A percentile compares a stretch with the other conserved stretches of the same genome.
phyloP scores from a whole-genome alignment of 306 rosid species.

The Prunus fruticosa region DNA sequence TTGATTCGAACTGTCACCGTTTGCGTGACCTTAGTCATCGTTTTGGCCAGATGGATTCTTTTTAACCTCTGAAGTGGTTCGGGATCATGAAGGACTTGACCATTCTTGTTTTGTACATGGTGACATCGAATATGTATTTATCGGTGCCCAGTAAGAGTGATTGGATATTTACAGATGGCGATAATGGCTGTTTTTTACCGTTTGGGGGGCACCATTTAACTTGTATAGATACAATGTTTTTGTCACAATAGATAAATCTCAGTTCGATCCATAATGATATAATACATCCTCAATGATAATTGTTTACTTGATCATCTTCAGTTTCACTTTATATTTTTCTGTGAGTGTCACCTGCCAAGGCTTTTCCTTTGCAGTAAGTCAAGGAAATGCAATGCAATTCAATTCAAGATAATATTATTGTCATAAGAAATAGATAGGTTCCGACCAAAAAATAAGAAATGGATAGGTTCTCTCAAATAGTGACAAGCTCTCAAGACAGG shows the following conservation, averaged over 20 bases:
- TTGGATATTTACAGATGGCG: constrained; percentile 27
- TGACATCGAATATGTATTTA: constrained; percentile 41
- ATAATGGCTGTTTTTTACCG: constrained; percentile 20
- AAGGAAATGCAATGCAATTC: no score
- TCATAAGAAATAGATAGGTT: neutral
- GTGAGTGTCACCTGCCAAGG: no score
- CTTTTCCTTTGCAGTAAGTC: no score
- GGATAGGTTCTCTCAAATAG: neutral
- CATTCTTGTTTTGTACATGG: constrained; percentile 54
- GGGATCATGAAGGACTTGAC: constrained; percentile 38
- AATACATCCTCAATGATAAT: constrained; percentile 3
- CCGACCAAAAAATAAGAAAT: no score
- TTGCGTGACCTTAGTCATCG: neutral
- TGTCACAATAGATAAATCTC: constrained; percentile 33
- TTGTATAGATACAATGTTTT: constrained; percentile 54
- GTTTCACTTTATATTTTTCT: no score
- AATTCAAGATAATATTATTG: neutral
- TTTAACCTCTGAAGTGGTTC: constrained; percentile 26
- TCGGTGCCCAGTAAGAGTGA: constrained; percentile 37
- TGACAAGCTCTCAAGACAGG: neutral
- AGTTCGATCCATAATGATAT: constrained; percentile 31
- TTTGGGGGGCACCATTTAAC: constrained; percentile 39
- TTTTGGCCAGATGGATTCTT: constrained; percentile 32
- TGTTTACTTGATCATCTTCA: neutral
- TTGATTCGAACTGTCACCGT: constrained; percentile 27